phyloP scores from a whole-genome alignment of 257 asterid genomes.

The Jacaranda copaia region DNA sequence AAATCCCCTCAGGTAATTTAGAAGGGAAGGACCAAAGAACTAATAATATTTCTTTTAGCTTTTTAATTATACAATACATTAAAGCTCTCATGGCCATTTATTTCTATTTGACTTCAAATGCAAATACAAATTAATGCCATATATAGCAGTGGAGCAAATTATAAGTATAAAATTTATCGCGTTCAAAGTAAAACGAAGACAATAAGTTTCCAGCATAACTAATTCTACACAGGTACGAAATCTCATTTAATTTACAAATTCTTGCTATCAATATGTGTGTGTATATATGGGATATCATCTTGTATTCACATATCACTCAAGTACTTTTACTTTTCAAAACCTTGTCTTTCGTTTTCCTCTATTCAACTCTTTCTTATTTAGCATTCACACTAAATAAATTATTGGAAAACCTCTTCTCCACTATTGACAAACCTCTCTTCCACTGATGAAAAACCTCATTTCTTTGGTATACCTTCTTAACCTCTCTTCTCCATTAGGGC shows the following conservation, averaged over 20 bases:
- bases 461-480: too few relatives aligned
- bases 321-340: background rate
- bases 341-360: background rate
- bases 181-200: slow-evolving; percentile 26
- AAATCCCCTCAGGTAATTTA: background rate
- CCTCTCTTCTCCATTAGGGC: too few relatives aligned
- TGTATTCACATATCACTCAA: slow-evolving; percentile 3
- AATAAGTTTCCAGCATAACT: slow-evolving; percentile 24
- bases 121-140: background rate
- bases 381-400: background rate
- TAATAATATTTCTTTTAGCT: background rate
- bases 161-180: slow-evolving; percentile 1
- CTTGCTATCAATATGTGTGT: background rate
- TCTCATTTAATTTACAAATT: background rate
- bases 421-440: too few relatives aligned
- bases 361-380: background rate
- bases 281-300: slow-evolving; percentile 11
- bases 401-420: too few relatives aligned
- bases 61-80: background rate
- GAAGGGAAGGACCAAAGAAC: too few relatives aligned
- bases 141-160: background rate
- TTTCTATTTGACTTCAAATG: background rate
- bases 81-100: background rate
- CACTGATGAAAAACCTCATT: too few relatives aligned
- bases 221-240: background rate